Evolutionary conservation across 257 asterid genomes (phyloP).

Genomic region (Ajuga chamaepitys): DNA sequence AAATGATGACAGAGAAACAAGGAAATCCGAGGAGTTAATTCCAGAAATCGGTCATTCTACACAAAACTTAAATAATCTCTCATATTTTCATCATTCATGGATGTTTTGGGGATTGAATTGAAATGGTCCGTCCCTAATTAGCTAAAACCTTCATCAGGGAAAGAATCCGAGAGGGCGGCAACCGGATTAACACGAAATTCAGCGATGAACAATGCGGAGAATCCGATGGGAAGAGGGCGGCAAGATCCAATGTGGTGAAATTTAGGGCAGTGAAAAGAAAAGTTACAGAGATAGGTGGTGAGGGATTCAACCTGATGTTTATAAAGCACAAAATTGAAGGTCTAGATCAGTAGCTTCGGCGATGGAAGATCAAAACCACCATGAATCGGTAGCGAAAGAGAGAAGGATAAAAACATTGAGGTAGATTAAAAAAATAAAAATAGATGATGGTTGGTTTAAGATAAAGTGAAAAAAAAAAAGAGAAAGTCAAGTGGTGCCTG

Average conservation of each 20-base stretch:
- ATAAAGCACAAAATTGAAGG: neutral
- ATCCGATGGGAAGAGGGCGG: neutral
- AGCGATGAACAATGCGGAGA: neutral
- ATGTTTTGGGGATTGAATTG: neutral
- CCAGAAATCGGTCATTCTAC: neutral
- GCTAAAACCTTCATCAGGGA: neutral
- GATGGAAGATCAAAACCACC: neutral
- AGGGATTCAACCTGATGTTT: conserved; percentile 13
- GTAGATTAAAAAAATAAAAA: neutral
- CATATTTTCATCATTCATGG: neutral
- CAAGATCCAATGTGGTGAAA: conserved; percentile 8
- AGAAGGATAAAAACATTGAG: neutral
- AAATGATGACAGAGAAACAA: neutral
- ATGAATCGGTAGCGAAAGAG: conserved; percentile 3
- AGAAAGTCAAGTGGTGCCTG: neutral
- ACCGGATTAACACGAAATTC: neutral
- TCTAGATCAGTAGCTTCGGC: neutral
- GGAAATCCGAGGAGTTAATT: neutral
- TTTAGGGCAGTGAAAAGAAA: neutral
- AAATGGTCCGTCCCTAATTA: neutral
- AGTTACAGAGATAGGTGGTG: neutral
- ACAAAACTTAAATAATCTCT: neutral
- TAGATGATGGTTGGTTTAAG: neutral
- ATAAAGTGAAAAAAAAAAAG: neutral
- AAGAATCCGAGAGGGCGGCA: neutral